Base-by-base conservation (phyloP, 2,329 filamentous ascomycete species). In the Sarocladium kiliense region DNA sequence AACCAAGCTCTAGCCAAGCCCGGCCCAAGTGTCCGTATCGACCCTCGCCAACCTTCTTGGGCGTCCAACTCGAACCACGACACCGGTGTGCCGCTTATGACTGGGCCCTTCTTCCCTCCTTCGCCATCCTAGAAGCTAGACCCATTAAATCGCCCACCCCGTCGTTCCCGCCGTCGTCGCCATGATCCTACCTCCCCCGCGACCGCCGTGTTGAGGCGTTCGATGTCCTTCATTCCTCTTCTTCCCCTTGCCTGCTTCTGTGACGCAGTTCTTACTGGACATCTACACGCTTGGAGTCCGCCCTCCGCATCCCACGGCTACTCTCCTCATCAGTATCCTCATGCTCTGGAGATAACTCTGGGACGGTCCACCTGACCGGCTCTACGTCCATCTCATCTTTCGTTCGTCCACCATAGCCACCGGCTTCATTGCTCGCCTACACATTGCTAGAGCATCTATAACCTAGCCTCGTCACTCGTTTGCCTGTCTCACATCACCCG, bases 71-170 rank as follows among this genome's bases (percentile, higher is more conserved):
- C 44, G 6, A 49, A 27, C 26, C 44, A 30, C 44, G 44, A 49
- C 41, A 44, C 41, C 21, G 41, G 18, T 21, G 41, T 44, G 41
- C 16, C 10, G 41, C 19, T 25, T 44, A 25, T 49, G 44, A 49
- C 44, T 49, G 44, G 44, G 23, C 18, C 44, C 23, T 30, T 18
- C 26, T 19, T 41, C 18, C n/a, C 41, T 27, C 44, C 23, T n/a
- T 32, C 25, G 14, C 44, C 44, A 3, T 49, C 26, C 26, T 32
- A n/a, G 23, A 9, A 23, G 12, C 19, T 3, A 25, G 44, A 18
- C n/a, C 27, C 47, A 51, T 51, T 27, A 27, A 51, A 51, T 51
- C 47, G 36, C 30, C 18, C 44, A 21, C 44, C 10, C 47, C 47
- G 18, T 21, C 23, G 7, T 16, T 23, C 47, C 47, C 30, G 47